Evolutionary conservation across 306 rosid species (phyloP), one percentile per base, ranked within the genome.

Genomic region (Fragaria iinumae): DNA sequence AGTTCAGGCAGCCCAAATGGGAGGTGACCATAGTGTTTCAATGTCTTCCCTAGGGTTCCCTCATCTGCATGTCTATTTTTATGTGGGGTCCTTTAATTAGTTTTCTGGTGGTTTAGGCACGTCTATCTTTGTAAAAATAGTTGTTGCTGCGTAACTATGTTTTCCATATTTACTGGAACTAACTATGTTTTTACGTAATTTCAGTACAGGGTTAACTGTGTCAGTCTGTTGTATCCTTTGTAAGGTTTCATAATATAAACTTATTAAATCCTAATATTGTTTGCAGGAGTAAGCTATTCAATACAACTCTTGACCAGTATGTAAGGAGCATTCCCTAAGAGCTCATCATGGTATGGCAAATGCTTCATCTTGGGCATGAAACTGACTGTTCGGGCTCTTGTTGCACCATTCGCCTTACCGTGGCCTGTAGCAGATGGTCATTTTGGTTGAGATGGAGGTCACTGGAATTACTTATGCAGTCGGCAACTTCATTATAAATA

Each of bases 301-400:
- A 86, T 85, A 91, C 97, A 72, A 84, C 88, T 20, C 88, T 90
- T 76, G 97, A 91, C 89, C 97, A 91, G 69, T 89, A 93, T 84
- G 90, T 85, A 48, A 90, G 96, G 80, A 90, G 90, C 87, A 90
- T 91, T 75, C 87, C 88, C 1, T 91, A 87, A 84, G 77, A 76
- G 88, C 56, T 50, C 25, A 49, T 50, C 25, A 49, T 39, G 72
- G 55, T n/a, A 76, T 53, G n/a, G 36, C 38, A 48, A 45, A 48
- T 66, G 16, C 65, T 29, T 70, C 23, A 70, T 34, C n/a, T 53
- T 2, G 34, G 10, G 25, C 27, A 4, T 14, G 10, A 13, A 52
- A 36, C 29, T 74, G 38, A n/a, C 43, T 47, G n/a, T 29, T 16
- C 14, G 29, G 76, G 18, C 3, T 11, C 44, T 13, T 13, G 34